phyloP scores from a whole-genome alignment of 73 alveolate genomes.

The Loxodes magnus region DNA sequence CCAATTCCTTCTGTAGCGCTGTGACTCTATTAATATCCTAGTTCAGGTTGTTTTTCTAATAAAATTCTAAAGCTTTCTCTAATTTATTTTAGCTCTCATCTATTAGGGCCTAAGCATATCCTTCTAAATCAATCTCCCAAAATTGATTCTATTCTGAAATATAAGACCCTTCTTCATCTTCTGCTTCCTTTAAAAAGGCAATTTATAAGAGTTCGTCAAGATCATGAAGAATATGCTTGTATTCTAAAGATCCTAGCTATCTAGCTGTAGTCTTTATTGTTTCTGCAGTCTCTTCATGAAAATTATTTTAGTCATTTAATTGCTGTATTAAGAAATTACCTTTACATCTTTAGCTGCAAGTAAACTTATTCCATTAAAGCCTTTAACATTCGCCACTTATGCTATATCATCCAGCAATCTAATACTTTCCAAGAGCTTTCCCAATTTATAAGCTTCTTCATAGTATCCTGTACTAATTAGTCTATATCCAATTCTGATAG shows the following conservation, averaged over 20 bases:
- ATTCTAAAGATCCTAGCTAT: not conserved
- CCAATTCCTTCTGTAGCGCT: no score
- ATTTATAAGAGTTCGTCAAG: conserved; percentile 6
- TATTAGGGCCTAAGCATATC: conserved; percentile 40
- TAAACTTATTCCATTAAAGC: conserved; percentile 6
- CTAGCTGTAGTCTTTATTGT: conserved; percentile 1
- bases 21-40: conserved; percentile 48
- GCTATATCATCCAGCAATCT: conserved; percentile 6
- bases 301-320: not conserved
- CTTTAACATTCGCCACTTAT: conserved; percentile 4
- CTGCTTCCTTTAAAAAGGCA: conserved; percentile 3
- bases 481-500: not conserved
- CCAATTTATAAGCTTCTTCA: conserved; percentile 6
- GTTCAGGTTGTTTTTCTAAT: conserved; percentile 30
- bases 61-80: conserved; percentile 45
- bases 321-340: conserved; percentile 1
- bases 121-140: conserved; percentile 62
- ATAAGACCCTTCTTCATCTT: conserved; percentile 9
- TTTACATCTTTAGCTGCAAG: conserved; percentile 16
- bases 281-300: not conserved
- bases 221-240: not conserved
- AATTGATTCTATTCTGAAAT: conserved; percentile 14
- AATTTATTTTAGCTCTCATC: conserved; percentile 48
- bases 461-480: not conserved
- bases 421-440: not conserved